These are phyloP conservation scores for Pythium myriotylum DNA, from an alignment of 352 stramenopile species.

Conservation along the genomic window DNA sequence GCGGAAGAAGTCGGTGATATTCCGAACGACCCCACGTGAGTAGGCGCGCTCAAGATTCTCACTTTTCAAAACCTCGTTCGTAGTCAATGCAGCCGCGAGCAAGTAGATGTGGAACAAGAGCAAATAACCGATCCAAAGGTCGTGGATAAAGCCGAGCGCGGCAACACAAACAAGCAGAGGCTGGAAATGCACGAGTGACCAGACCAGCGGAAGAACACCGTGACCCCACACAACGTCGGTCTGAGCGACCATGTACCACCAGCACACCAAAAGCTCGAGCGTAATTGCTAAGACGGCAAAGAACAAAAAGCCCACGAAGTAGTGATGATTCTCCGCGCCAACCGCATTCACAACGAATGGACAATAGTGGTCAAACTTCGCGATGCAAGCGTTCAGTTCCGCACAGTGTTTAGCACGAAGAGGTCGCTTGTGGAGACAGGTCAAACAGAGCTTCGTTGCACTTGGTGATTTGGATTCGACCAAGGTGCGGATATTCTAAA, in stretches of 20 bases:
- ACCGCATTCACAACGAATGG: constrained; percentile 93
- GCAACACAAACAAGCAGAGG: constrained; percentile 58
- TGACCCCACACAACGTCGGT: constrained; percentile 25
- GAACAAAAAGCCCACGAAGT: constrained; percentile 93
- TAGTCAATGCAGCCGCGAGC: constrained; percentile 60
- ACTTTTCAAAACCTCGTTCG: constrained; percentile 79
- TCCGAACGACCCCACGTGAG: constrained; percentile 56
- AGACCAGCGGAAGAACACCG: constrained; percentile 35
- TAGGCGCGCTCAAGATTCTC: constrained; percentile 59
- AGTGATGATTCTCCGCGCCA: constrained; percentile 93
- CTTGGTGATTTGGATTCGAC: constrained; percentile 76
- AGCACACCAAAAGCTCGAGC: constrained; percentile 50
- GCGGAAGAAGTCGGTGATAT: constrained; percentile 66
- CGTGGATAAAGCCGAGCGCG: constrained; percentile 55
- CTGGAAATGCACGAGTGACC: constrained; percentile 64
- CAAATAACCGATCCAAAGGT: constrained; percentile 77
- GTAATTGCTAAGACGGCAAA: constrained; percentile 61
- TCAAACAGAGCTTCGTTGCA: constrained; percentile 78
- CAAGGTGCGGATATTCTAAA: constrained; percentile 64
- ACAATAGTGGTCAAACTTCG: constrained; percentile 87
- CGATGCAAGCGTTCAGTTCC: constrained; percentile 77
- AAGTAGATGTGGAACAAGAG: constrained; percentile 71
- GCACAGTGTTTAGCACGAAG: constrained; percentile 80
- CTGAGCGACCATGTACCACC: constrained; percentile 34
- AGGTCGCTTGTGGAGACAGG: constrained; percentile 74